Evolutionary conservation across 768 basidiomycete genomes (phyloP).

Genomic region (Leccinum uliginosum): DNA sequence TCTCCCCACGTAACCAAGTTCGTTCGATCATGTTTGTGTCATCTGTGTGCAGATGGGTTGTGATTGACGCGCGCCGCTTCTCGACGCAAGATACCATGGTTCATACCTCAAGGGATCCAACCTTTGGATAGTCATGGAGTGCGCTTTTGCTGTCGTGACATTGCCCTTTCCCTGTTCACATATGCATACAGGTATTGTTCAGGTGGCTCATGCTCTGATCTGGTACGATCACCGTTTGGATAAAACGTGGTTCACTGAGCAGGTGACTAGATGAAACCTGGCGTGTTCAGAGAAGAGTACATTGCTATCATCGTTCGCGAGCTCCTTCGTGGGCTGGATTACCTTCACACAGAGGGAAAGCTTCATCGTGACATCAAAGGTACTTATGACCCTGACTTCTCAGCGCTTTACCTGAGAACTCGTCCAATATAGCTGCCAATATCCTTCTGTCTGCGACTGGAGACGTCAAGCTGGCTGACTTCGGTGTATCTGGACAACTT

Average conservation of each 20-base stretch:
- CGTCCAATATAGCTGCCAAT: constrained; percentile 67
- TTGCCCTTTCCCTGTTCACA: constrained; percentile 7
- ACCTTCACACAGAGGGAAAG: constrained; percentile 94
- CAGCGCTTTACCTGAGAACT: neutral
- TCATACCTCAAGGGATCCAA: constrained; percentile 93
- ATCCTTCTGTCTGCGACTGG: constrained; percentile 89
- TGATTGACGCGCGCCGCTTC: constrained; percentile 28
- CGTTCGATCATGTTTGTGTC: constrained; percentile 33
- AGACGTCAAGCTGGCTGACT: constrained; percentile 97
- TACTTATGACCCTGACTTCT: constrained; percentile 22
- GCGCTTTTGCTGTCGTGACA: constrained; percentile 24
- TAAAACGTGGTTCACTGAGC: constrained; percentile 6
- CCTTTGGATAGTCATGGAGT: constrained; percentile 99
- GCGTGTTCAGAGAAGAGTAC: constrained; percentile 96
- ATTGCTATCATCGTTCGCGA: constrained; percentile 96
- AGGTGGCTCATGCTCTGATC: constrained; percentile 95
- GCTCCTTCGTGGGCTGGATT: constrained; percentile 87
- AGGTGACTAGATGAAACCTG: constrained; percentile 85
- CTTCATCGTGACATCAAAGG: constrained; percentile 99
- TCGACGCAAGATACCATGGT: constrained; percentile 77
- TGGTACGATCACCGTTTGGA: constrained; percentile 50
- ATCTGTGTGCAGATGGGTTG: constrained; percentile 27
- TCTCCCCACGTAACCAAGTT: constrained; percentile 95
- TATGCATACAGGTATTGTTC: constrained; percentile 74
- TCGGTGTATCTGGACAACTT: constrained; percentile 96